A percentile compares a stretch with the other conserved stretches of the same genome.
Evolutionary conservation across 495 filamentous ascomycete species (phyloP).

Genomic region (Chaetomidium leptoderma): DNA sequence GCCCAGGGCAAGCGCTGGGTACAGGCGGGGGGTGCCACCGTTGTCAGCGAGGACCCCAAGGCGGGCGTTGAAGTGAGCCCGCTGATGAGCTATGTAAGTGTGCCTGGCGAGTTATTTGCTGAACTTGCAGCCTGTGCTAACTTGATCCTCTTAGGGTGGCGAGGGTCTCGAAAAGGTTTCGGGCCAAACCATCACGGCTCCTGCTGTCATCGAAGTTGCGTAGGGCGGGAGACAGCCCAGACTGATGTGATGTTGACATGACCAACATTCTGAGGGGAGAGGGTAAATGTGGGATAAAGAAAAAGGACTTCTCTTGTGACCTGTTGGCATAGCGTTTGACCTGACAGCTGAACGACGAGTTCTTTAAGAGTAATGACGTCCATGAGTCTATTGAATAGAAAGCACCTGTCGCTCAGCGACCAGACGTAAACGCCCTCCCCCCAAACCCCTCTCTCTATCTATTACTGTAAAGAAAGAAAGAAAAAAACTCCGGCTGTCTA

Average conservation of each 20-base stretch:
- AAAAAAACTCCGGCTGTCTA: constrained; percentile 6
- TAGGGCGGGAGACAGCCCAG: no score
- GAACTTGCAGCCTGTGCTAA: constrained; percentile 28
- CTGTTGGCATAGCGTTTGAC: not conserved
- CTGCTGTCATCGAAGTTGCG: no score
- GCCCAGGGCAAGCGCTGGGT: constrained; percentile 82
- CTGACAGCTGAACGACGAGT: no score
- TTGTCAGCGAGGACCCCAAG: constrained; percentile 63
- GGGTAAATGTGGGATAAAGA: no score
- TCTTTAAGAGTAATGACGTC: not conserved
- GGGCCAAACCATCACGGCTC: constrained; percentile 69
- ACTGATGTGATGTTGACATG: no score
- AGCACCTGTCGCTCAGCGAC: not conserved
- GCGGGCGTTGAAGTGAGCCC: constrained; percentile 89
- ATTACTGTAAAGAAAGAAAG: no score
- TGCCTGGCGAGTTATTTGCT: constrained; percentile 4
- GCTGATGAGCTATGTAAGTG: constrained; percentile 92
- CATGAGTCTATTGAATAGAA: constrained; percentile 7
- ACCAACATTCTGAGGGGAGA: no score
- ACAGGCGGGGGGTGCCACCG: constrained; percentile 67
- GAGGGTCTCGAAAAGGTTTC: constrained; percentile 80
- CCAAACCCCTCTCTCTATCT: not conserved
- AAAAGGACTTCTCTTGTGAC: not conserved
- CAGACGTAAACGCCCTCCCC: not conserved
- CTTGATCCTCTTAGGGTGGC: constrained; percentile 59